Percentiles rank a stretch among this genome's conserved stretches.
Conservation (phyloP, 768 basidiomycete genomes). For the Trametes punicea region DNA sequence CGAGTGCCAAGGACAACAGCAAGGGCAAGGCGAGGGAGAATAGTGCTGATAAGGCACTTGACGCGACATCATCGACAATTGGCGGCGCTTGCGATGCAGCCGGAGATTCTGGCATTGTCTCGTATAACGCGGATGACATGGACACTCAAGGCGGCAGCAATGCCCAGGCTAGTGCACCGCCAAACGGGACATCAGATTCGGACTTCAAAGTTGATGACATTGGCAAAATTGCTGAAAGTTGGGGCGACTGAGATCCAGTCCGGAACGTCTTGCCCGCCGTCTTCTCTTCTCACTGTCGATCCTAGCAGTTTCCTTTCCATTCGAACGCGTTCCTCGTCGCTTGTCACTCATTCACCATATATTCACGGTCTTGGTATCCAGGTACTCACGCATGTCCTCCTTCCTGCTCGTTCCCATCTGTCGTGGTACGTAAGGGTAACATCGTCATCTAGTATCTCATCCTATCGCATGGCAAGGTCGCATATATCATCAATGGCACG, state of each 20-base stretch:
- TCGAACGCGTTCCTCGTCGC: background rate
- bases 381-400: background rate
- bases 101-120: background rate
- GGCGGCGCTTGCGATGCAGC: too few species aligned
- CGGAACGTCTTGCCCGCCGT: background rate
- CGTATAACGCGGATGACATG: background rate
- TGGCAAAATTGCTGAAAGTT: constrained; percentile 32
- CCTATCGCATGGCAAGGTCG: background rate
- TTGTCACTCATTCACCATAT: background rate
- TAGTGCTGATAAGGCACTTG: too few species aligned
- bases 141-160: background rate
- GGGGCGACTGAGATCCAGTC: constrained; percentile 28
- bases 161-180: background rate
- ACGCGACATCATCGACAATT: too few species aligned
- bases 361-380: background rate
- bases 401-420: too few species aligned
- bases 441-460: too few species aligned
- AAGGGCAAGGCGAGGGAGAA: background rate
- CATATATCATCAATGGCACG: background rate
- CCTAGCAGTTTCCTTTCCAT: background rate
- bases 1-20: background rate
- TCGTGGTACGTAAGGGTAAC: too few species aligned
- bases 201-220: constrained; percentile 29
- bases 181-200: constrained; percentile 3
- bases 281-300: too few species aligned